Conservation (phyloP, 2,329 filamentous ascomycete species). For the Mycosphaerella sp. region DNA sequence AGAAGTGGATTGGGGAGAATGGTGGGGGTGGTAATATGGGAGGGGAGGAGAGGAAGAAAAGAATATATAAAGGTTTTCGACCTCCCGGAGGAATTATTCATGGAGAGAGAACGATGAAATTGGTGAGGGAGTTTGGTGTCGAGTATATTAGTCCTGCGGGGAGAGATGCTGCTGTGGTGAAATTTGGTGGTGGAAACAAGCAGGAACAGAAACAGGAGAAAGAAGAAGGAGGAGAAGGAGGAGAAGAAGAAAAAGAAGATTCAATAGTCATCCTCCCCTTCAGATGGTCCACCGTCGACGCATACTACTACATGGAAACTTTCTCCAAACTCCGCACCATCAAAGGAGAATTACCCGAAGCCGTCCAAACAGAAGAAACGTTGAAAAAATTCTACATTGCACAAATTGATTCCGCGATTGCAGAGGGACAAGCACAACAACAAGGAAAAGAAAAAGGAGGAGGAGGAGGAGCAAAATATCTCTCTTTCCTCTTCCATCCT, state of each 20-base stretch:
- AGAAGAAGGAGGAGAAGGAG: too few relatives aligned
- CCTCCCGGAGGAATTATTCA: slow-evolving; percentile 31
- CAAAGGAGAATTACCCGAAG: slow-evolving; percentile 23
- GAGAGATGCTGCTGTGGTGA: slow-evolving; percentile 25
- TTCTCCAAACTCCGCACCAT: slow-evolving; percentile 26
- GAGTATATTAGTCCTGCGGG: slow-evolving; percentile 32
- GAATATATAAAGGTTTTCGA: slow-evolving; percentile 29
- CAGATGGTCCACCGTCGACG: slow-evolving; percentile 31
- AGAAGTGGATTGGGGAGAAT: too few relatives aligned
- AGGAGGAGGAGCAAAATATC: slow-evolving; percentile 19
- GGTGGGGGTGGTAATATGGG: background rate
- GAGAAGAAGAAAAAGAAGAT: slow-evolving; percentile 3
- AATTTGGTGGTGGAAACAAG: background rate
- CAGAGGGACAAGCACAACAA: slow-evolving; percentile 1
- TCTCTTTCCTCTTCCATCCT: slow-evolving; percentile 32
- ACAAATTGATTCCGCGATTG: slow-evolving; percentile 29
- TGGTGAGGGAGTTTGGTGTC: slow-evolving; percentile 28
- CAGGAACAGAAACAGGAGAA: too few relatives aligned
- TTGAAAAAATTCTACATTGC: slow-evolving; percentile 21
- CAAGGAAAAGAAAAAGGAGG: too few relatives aligned
- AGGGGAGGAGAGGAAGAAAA: slow-evolving; percentile 12
- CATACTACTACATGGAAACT: slow-evolving; percentile 32
- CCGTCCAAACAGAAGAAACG: slow-evolving; percentile 17
- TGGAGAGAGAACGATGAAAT: slow-evolving; percentile 27
- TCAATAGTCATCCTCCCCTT: slow-evolving; percentile 26